Conservation (phyloP, 345 rosid genomes). For the Erucastrum elatum region DNA sequence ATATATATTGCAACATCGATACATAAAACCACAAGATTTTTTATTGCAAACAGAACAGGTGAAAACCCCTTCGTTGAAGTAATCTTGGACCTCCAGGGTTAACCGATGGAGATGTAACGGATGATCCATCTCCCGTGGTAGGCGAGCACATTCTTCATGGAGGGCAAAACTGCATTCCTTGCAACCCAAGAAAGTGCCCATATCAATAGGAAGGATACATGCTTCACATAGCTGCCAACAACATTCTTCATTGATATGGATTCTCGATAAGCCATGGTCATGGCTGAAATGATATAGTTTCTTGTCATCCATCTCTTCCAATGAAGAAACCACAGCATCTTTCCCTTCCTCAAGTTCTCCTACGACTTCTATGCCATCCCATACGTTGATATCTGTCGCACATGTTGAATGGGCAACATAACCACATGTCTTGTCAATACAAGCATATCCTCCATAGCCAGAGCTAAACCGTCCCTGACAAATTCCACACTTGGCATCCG, state of each 20-base stretch:
- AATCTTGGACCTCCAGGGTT: no score
- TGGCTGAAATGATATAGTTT: not conserved
- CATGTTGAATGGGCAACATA: not conserved
- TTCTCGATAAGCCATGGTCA: not conserved
- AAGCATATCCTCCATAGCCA: not conserved
- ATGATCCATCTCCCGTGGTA: not conserved
- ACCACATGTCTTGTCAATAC: not conserved
- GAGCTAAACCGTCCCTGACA: not conserved
- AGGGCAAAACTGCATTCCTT: not conserved
- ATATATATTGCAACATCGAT: not conserved
- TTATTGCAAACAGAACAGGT: not conserved
- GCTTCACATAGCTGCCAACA: not conserved
- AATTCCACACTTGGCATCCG: not conserved
- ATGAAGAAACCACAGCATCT: not conserved
- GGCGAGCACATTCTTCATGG: not conserved
- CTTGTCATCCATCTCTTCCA: not conserved
- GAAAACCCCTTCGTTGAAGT: not conserved
- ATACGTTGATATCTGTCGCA: not conserved
- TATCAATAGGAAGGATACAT: not conserved
- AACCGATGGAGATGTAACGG: not conserved
- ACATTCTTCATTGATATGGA: not conserved
- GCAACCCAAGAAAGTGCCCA: not conserved
- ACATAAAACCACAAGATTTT: not conserved
- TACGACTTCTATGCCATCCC: not conserved
- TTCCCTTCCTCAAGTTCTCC: no score